Percentiles rank a stretch among this genome's conserved stretches.
Evolutionary conservation across 306 rosid genomes (phyloP).

Genomic region (Prinsepia uniflora): DNA sequence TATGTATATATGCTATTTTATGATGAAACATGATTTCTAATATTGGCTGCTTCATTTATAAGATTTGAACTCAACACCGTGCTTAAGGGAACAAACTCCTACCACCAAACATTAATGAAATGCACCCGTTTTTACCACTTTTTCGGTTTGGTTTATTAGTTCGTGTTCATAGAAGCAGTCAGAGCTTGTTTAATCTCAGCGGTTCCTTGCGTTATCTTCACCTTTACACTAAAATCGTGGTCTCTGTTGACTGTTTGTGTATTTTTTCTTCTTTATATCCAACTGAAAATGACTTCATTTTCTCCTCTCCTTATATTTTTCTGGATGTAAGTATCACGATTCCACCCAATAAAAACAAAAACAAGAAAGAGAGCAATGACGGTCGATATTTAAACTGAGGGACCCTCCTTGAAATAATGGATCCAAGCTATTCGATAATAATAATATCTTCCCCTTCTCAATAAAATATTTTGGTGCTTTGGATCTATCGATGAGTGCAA

Average conservation of each 20-base stretch:
- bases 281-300: neutral
- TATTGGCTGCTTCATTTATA: too few species aligned
- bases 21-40: too few species aligned
- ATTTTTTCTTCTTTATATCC: neutral
- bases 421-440: too few species aligned
- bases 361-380: neutral
- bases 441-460: neutral
- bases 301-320: neutral
- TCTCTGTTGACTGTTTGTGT: neutral
- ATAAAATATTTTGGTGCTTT: conserved; percentile 4
- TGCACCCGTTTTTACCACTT: neutral
- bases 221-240: neutral
- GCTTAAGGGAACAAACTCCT: too few species aligned
- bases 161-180: neutral
- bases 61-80: too few species aligned
- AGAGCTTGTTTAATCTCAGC: neutral
- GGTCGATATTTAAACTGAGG: conserved; percentile 19
- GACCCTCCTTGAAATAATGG: neutral
- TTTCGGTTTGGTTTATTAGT: neutral
- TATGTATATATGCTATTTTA: too few species aligned
- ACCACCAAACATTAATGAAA: too few species aligned
- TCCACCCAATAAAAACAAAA: neutral
- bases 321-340: neutral
- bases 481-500: conserved; percentile 35
- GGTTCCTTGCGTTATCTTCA: conserved; percentile 14